Conservation (phyloP, 768 basidiomycete genomes). For the Boletus fagicola region DNA sequence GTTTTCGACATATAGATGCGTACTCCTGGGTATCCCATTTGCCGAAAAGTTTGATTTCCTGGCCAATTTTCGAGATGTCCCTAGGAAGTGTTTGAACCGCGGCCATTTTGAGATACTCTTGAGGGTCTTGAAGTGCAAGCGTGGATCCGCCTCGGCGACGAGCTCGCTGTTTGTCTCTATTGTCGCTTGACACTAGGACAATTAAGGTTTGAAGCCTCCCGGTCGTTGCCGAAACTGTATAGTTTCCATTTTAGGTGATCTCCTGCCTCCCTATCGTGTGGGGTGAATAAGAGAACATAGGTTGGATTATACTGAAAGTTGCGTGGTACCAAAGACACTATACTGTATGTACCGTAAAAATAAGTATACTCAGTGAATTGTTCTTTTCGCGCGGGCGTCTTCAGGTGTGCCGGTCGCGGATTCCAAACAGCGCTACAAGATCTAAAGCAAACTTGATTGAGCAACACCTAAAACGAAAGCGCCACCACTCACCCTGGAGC, state of each 20-base stretch:
- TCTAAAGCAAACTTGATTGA: constrained; percentile 37
- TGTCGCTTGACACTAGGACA: constrained; percentile 1
- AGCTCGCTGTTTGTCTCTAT: constrained; percentile 27
- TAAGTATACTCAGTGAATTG: neutral
- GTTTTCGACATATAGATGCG: constrained; percentile 30
- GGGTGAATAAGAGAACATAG: neutral
- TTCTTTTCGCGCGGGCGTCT: neutral
- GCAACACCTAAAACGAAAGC: neutral
- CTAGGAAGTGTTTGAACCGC: constrained; percentile 70
- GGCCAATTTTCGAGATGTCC: constrained; percentile 77
- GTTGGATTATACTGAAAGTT: constrained; percentile 5
- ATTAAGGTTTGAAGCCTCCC: constrained; percentile 28
- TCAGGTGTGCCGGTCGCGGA: constrained; percentile 27
- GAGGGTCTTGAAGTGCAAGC: constrained; percentile 27
- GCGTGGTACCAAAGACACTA: constrained; percentile 10
- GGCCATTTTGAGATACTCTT: constrained; percentile 54
- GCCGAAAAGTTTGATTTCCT: constrained; percentile 94
- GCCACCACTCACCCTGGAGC: constrained; percentile 58
- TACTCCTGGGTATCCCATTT: constrained; percentile 99
- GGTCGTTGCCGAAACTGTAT: constrained; percentile 31
- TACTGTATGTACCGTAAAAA: constrained; percentile 13
- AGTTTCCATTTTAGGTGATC: constrained; percentile 18
- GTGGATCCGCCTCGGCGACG: constrained; percentile 19
- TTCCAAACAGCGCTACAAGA: constrained; percentile 56
- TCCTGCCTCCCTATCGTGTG: neutral